Base-by-base conservation (phyloP, 1,139 yeast species). In the Lodderomyces beijingensis region DNA sequence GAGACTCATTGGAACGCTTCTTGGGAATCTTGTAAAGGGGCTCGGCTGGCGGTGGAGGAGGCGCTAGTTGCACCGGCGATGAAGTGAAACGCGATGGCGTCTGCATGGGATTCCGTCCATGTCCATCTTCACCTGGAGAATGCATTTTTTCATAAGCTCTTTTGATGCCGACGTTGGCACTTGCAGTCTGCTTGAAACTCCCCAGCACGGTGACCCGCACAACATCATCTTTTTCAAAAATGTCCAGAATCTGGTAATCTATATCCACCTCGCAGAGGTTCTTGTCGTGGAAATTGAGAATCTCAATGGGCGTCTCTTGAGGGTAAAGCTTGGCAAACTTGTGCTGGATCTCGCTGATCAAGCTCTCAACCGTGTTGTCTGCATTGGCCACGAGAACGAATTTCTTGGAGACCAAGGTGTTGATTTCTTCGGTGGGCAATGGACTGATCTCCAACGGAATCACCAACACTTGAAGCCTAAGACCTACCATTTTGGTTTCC, bases 231-330 rank as follows among this genome's bases (percentile, higher is more conserved):
- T 66, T 60, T 20, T 59, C 66, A 47, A 84, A 80, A 5, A 82
- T 25, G 12, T 32, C 78, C 6, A 69, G 69, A 0, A 78, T 79
- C 4, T 55, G 41, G 44, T 77, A 84, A 38, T 83, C 94, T 0
- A 88, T 87, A 52, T 84, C 94, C 43, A 85, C 58, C 51, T 85
- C 94, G 46, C 88, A 82, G 39, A 68, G 67, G 38, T 75, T 71
- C 19, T 57, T 54, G 50, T 84, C 89, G 49, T 83, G 91, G 7
- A 83, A 56, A 32, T 74, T 70, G 15, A 68, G 59, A 24, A 84
- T 73, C 4, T 61, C 62, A 11, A 82, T 50, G 1, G 69, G 65
- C 2, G 63, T 70, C 34, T 74, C 79, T 20, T 66, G 64, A 0
- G 91, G 89, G 44, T 84, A 84, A 30, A 84, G 59, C 50, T 75